phyloP scores from a whole-genome alignment of 331 rosid genomes.

The Cydonia oblonga region DNA sequence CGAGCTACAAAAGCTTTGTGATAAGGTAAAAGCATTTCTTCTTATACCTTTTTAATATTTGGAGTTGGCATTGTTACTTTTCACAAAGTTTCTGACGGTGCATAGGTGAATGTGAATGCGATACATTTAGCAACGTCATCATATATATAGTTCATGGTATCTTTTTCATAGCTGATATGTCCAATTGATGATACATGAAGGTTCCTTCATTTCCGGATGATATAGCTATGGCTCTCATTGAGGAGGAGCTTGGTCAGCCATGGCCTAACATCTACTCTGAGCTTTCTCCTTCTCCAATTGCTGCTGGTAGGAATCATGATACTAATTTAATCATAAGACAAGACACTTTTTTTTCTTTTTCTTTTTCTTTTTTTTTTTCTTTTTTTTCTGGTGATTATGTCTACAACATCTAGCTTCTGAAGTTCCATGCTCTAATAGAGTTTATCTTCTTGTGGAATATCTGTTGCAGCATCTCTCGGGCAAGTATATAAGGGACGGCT shows the following conservation, averaged over 20 bases:
- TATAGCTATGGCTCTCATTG: slow-evolving; percentile 88
- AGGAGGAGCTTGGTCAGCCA: slow-evolving; percentile 97
- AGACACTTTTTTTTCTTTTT: background rate
- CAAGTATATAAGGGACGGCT: slow-evolving; percentile 97
- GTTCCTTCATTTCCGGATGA: slow-evolving; percentile 98
- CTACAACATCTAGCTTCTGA: slow-evolving; percentile 11
- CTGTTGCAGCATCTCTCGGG: slow-evolving; percentile 87
- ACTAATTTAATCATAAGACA: slow-evolving; percentile 20
- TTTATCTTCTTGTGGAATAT: slow-evolving; percentile 19
- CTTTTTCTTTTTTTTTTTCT: too few relatives aligned
- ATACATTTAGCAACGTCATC: background rate
- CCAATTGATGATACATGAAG: slow-evolving; percentile 34
- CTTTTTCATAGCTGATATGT: slow-evolving; percentile 20
- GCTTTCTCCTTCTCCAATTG: slow-evolving; percentile 89
- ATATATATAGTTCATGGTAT: background rate
- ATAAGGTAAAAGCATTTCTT: slow-evolving; percentile 46
- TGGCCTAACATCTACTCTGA: slow-evolving; percentile 86
- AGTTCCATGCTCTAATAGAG: slow-evolving; percentile 10
- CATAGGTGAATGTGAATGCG: background rate
- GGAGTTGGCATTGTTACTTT: background rate
- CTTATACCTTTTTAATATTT: background rate
- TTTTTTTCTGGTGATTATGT: background rate
- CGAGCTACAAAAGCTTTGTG: slow-evolving; percentile 95
- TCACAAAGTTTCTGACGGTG: background rate
- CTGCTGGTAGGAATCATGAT: slow-evolving; percentile 67